phyloP scores from a whole-genome alignment of 2,329 filamentous ascomycete genomes.

The Teratosphaeria viscida region DNA sequence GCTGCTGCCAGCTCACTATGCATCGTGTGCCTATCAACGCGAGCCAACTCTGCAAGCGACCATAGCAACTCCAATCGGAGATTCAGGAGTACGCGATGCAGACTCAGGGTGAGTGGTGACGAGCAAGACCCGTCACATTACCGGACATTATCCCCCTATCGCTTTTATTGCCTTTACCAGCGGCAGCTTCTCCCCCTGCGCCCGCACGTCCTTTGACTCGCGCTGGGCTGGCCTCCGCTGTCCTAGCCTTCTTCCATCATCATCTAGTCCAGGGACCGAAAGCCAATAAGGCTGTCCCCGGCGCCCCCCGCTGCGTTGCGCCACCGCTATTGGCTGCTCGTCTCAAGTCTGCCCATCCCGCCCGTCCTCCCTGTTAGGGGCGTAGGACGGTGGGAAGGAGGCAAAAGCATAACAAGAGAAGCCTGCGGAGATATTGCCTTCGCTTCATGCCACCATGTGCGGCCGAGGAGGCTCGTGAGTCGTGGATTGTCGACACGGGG shows the following conservation, averaged over 20 bases:
- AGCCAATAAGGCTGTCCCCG: neutral
- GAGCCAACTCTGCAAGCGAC: neutral
- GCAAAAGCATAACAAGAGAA: neutral
- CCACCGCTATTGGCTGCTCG: neutral
- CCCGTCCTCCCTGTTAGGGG: neutral
- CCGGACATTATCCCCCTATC: conserved; percentile 5
- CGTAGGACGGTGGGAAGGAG: neutral
- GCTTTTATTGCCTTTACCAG: conserved; percentile 2
- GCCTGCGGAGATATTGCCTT: neutral
- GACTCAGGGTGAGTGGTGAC: neutral
- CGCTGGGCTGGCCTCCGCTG: neutral
- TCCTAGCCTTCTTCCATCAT: conserved; percentile 1
- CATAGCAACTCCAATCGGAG: neutral
- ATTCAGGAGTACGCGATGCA: neutral
- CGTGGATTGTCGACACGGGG: neutral
- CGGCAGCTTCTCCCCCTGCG: conserved; percentile 1
- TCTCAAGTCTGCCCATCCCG: neutral
- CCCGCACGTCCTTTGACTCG: neutral
- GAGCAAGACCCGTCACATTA: conserved; percentile 3
- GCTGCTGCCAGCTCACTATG: neutral
- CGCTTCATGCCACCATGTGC: neutral
- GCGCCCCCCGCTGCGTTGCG: neutral
- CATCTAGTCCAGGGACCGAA: neutral
- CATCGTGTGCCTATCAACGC: neutral
- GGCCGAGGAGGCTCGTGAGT: neutral